A percentile compares a stretch with the other conserved stretches of the same genome.
Conservation (phyloP, 768 basidiomycete genomes). For the Tylopilus balloui region DNA sequence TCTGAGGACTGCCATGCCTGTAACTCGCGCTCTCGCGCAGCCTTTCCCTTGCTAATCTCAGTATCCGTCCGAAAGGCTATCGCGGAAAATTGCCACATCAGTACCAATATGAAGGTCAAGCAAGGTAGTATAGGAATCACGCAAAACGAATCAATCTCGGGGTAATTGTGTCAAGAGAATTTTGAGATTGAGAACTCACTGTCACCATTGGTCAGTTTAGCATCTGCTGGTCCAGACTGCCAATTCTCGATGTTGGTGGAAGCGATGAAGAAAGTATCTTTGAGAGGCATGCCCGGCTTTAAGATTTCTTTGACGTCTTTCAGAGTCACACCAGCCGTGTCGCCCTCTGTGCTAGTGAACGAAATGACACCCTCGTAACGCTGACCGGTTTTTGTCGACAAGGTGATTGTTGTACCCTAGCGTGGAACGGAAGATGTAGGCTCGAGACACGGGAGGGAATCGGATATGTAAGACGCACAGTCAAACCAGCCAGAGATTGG, state of each 20-base stretch:
- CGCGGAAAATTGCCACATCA: conserved; percentile 15
- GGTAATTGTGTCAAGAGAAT: background rate
- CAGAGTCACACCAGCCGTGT: conserved; percentile 66
- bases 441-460: conserved; percentile 9
- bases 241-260: conserved; percentile 70
- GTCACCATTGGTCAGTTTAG: conserved; percentile 64
- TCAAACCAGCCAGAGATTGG: conserved; percentile 63
- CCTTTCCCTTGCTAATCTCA: conserved; percentile 62
- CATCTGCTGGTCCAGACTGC: conserved; percentile 70
- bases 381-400: conserved; percentile 62
- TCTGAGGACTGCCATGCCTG: conserved; percentile 66
- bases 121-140: background rate
- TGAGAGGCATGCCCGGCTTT: conserved; percentile 61
- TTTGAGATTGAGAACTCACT: conserved; percentile 43
- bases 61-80: conserved; percentile 79
- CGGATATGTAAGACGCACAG: conserved; percentile 44
- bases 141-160: background rate
- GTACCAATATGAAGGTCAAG: background rate
- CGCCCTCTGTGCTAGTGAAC: conserved; percentile 59
- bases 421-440: conserved; percentile 16
- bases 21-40: conserved; percentile 66
- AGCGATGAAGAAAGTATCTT: conserved; percentile 65
- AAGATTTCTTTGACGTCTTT: conserved; percentile 75
- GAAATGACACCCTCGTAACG: conserved; percentile 72
- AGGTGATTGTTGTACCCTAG: conserved; percentile 77